A percentile compares a stretch with the other conserved stretches of the same genome.
Evolutionary conservation across 2,329 filamentous ascomycete species (phyloP).

Genomic region (Talaromyces sp.): DNA sequence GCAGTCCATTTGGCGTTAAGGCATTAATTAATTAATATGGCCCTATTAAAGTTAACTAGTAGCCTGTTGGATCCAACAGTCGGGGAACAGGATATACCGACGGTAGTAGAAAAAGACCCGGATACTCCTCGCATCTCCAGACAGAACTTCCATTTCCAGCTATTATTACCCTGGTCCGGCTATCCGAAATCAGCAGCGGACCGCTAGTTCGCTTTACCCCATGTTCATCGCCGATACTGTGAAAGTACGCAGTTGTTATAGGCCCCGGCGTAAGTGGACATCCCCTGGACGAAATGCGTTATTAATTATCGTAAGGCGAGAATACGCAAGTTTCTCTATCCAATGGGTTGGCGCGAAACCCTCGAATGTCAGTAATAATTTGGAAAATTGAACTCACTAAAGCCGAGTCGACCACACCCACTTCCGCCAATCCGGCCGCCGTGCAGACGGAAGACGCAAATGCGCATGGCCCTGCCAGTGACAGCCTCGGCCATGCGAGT

Average conservation of each 20-base stretch:
- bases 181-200: not conserved
- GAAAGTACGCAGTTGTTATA: not conserved
- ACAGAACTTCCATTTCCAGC: not conserved
- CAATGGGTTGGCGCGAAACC: not conserved
- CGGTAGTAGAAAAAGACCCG: not conserved
- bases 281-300: not conserved
- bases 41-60: not conserved
- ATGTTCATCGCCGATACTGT: not conserved
- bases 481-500: not conserved
- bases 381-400: not conserved
- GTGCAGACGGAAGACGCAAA: not conserved
- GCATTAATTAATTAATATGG: too few species aligned
- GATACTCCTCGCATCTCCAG: not conserved
- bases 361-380: not conserved
- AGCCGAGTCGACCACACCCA: too few species aligned
- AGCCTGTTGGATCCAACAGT: too few species aligned
- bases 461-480: not conserved
- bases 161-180: not conserved
- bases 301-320: not conserved
- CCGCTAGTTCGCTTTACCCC: not conserved
- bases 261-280: not conserved
- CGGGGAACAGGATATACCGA: too few species aligned
- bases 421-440: not conserved
- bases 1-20: not conserved
- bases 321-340: not conserved